A percentile compares a stretch with the other conserved stretches of the same genome.
Conservation (phyloP, 2,329 filamentous ascomycete species). For the Alternaria rosae region DNA sequence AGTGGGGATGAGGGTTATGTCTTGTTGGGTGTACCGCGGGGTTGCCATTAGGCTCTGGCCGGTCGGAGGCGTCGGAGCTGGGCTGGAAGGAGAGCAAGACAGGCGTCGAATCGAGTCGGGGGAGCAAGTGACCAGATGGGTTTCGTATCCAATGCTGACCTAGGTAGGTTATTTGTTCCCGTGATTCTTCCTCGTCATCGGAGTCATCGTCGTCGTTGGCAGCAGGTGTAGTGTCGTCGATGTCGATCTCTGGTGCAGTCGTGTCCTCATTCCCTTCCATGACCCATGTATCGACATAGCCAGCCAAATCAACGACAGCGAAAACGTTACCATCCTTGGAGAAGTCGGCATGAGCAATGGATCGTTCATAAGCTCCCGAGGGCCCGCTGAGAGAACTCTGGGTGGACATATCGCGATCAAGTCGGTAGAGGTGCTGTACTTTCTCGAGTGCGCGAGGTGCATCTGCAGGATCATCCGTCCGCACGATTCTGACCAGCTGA, state of each 20-base stretch:
- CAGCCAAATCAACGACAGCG: slow-evolving; percentile 80
- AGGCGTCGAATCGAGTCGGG: slow-evolving; percentile 55
- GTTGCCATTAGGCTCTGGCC: slow-evolving; percentile 53
- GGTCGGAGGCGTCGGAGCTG: slow-evolving; percentile 21
- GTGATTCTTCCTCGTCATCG: slow-evolving; percentile 56
- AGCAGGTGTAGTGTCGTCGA: slow-evolving; percentile 41
- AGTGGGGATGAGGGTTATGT: slow-evolving; percentile 60
- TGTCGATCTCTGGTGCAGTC: slow-evolving; percentile 52
- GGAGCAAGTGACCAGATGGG: slow-evolving; percentile 64
- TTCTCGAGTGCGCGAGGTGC: slow-evolving; percentile 49
- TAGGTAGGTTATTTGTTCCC: slow-evolving; percentile 58
- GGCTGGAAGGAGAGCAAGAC: slow-evolving; percentile 59
- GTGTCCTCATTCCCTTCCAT: slow-evolving; percentile 66
- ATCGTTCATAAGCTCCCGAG: slow-evolving; percentile 77
- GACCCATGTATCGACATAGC: slow-evolving; percentile 87
- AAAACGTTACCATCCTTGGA: slow-evolving; percentile 81
- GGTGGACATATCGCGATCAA: slow-evolving; percentile 35
- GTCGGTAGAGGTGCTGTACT: slow-evolving; percentile 50
- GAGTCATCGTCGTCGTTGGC: slow-evolving; percentile 43
- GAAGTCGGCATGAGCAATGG: slow-evolving; percentile 77
- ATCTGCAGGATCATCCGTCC: slow-evolving; percentile 50
- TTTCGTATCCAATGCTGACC: slow-evolving; percentile 79
- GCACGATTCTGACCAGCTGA: slow-evolving; percentile 56
- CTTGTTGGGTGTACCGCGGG: slow-evolving; percentile 59
- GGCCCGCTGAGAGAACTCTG: slow-evolving; percentile 64